Evolutionary conservation across 2,329 filamentous ascomycete genomes (phyloP).

Genomic region (Colletotrichum musicola): DNA sequence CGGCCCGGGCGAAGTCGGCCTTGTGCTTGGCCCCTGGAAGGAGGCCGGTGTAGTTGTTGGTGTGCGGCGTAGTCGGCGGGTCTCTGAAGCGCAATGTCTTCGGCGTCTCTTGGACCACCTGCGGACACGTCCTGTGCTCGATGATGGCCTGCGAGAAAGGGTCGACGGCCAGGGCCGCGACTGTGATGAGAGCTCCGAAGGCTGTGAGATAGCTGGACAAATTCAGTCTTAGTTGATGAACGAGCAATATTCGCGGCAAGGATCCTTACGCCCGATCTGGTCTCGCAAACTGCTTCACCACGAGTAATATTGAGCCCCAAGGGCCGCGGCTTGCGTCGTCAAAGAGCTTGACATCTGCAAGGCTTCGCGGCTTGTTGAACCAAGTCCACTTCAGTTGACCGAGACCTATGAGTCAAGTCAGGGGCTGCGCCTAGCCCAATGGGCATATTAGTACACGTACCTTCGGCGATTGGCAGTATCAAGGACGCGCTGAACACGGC

Average conservation of each 20-base stretch:
- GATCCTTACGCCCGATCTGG: not conserved
- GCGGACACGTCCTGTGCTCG: not conserved
- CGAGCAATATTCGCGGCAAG: too few species aligned
- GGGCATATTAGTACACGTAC: not conserved
- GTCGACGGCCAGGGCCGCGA: conserved; percentile 7
- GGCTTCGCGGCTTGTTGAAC: not conserved
- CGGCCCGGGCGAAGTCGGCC: not conserved
- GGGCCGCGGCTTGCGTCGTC: conserved; percentile 12
- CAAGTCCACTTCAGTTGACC: conserved; percentile 13
- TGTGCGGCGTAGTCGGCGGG: not conserved
- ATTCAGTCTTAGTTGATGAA: not conserved
- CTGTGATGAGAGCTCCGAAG: not conserved
- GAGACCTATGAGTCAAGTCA: not conserved
- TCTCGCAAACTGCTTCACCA: not conserved
- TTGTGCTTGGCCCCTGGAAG: not conserved
- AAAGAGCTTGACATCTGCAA: not conserved
- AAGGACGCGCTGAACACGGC: not conserved
- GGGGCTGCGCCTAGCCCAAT: too few species aligned
- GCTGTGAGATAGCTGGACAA: not conserved
- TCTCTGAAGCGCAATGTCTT: too few species aligned
- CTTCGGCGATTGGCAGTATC: not conserved
- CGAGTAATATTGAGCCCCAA: not conserved
- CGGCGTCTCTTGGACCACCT: not conserved
- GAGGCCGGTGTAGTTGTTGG: conserved; percentile 8
- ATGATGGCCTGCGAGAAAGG: conserved; percentile 16